These are phyloP conservation scores for Saitozyma sp. DNA, from an alignment of 768 basidiomycete genomes.

Conservation along the genomic window DNA sequence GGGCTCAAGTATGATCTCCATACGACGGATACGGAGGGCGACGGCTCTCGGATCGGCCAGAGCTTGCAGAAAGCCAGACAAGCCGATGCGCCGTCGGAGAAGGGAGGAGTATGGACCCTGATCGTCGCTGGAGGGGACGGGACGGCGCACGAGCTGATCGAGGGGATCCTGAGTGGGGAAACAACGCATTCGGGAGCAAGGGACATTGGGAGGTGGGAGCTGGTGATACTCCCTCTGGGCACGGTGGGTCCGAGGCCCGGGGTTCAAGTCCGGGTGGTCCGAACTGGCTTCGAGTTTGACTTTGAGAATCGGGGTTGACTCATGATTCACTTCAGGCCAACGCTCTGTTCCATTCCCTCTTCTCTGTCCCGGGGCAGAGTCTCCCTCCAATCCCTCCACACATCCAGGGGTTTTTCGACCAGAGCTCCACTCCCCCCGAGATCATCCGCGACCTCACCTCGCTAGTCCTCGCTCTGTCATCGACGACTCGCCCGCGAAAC, in stretches of 20 bases:
- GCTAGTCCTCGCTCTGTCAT: slow-evolving; percentile 59
- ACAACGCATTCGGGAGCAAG: neutral
- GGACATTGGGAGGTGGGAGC: slow-evolving; percentile 24
- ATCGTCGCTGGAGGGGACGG: slow-evolving; percentile 74
- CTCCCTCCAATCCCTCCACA: neutral
- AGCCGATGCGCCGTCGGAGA: neutral
- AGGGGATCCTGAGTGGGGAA: slow-evolving; percentile 55
- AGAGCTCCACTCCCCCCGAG: slow-evolving; percentile 9
- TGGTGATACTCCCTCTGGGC: slow-evolving; percentile 37
- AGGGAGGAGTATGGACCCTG: slow-evolving; percentile 13
- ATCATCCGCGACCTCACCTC: slow-evolving; percentile 60
- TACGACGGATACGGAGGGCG: slow-evolving; percentile 56
- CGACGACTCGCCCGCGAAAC: slow-evolving; percentile 13
- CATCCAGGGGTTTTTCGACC: neutral
- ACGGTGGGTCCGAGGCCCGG: slow-evolving; percentile 28
- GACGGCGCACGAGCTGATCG: slow-evolving; percentile 84
- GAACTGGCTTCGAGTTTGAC: neutral
- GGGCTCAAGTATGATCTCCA: slow-evolving; percentile 54
- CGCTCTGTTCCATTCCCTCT: slow-evolving; percentile 78
- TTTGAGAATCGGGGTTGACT: too few relatives aligned
- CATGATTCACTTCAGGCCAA: slow-evolving; percentile 67
- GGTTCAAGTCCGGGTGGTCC: too few relatives aligned
- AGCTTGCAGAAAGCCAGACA: slow-evolving; percentile 9
- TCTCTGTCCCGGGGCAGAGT: slow-evolving; percentile 56
- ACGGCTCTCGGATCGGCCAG: slow-evolving; percentile 37